phyloP scores from a whole-genome alignment of 148 eudicot species.

The Limonium bicolor region DNA sequence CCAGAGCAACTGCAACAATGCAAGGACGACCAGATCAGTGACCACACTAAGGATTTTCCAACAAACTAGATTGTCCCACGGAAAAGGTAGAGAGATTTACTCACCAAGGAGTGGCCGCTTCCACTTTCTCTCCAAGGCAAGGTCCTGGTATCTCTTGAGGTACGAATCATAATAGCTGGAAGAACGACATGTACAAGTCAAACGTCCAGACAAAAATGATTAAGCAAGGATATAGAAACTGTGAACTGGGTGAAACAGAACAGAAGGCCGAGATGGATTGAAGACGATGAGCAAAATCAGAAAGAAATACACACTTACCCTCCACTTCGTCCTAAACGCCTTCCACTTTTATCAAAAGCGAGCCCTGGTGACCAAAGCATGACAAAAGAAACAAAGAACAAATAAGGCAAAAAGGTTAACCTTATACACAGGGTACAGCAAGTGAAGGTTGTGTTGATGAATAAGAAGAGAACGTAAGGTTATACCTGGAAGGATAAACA shows the following conservation, averaged over 20 bases:
- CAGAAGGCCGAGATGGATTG: background rate
- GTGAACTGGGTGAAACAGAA: background rate
- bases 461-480: background rate
- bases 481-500: constrained; percentile 14
- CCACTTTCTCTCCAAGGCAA: constrained; percentile 9
- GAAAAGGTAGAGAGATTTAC: background rate
- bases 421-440: background rate
- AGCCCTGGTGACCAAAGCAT: constrained; percentile 15
- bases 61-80: background rate
- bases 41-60: background rate
- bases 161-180: constrained; percentile 14
- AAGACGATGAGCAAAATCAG: background rate
- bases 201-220: background rate
- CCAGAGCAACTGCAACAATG: constrained; percentile 11
- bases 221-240: background rate
- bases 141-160: constrained; percentile 9
- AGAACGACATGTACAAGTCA: background rate
- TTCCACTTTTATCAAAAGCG: constrained; percentile 17
- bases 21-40: background rate
- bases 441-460: no score
- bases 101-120: constrained; percentile 14
- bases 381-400: background rate
- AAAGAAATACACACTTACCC: constrained; percentile 10
- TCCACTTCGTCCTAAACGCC: constrained; percentile 17
- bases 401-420: background rate